phyloP scores from a whole-genome alignment of 495 filamentous ascomycete species.

The Xylaria castorea region DNA sequence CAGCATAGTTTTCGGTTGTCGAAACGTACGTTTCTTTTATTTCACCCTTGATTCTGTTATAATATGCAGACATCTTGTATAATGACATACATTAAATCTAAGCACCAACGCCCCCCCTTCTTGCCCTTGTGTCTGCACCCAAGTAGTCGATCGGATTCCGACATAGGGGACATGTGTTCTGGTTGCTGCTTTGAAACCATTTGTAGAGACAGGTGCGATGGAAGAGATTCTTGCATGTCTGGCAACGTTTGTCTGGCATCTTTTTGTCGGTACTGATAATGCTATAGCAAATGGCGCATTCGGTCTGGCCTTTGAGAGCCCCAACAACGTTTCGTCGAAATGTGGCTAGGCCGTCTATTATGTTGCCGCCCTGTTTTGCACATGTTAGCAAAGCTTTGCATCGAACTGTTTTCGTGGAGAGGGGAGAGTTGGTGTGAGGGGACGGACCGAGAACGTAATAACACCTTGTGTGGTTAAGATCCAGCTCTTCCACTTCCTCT shows the following conservation, averaged over 20 bases:
- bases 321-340: constrained; percentile 85
- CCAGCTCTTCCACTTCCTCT: constrained; percentile 90
- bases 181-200: constrained; percentile 94
- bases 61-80: background rate
- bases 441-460: constrained; percentile 80
- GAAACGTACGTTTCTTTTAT: background rate
- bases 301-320: constrained; percentile 88
- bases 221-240: constrained; percentile 93
- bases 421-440: background rate
- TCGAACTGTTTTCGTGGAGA: background rate
- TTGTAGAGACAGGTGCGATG: constrained; percentile 88
- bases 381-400: constrained; percentile 21
- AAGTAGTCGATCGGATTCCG: constrained; percentile 79
- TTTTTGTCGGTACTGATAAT: constrained; percentile 87
- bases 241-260: constrained; percentile 88
- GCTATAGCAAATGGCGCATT: constrained; percentile 97
- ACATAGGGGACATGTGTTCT: constrained; percentile 88
- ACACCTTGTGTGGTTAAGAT: constrained; percentile 85
- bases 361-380: constrained; percentile 66
- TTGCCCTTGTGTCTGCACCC: constrained; percentile 38
- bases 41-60: background rate
- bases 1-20: background rate
- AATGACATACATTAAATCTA: background rate
- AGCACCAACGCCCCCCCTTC: constrained; percentile 25
- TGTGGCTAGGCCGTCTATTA: constrained; percentile 82